Evolutionary conservation across 2,329 filamentous ascomycete genomes (phyloP).

Genomic region (Penicillium nordicum): DNA sequence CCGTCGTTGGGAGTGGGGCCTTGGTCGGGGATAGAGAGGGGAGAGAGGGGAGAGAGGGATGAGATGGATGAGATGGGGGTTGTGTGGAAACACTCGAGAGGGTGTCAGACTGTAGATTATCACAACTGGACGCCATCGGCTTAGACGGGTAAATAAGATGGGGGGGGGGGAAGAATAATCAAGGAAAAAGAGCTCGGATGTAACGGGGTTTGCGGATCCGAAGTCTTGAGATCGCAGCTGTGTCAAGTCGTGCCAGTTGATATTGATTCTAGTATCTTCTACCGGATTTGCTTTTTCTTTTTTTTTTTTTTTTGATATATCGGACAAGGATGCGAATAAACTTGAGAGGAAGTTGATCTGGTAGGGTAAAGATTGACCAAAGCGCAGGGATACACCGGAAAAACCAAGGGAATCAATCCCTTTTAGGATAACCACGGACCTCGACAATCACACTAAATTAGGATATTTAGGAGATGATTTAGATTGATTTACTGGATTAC

Average conservation of each 20-base stretch:
- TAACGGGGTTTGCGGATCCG: slow-evolving; percentile 27
- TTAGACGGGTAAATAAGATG: slow-evolving; percentile 20
- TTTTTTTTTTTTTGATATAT: neutral
- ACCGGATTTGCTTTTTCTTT: neutral
- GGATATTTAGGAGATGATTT: neutral
- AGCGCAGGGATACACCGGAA: neutral
- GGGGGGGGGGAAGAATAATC: neutral
- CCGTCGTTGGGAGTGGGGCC: slow-evolving; percentile 29
- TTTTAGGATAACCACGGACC: neutral
- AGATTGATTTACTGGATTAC: neutral
- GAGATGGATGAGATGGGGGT: neutral
- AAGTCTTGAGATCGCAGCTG: slow-evolving; percentile 2
- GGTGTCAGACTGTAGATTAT: slow-evolving; percentile 18
- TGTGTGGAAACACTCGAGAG: slow-evolving; percentile 11
- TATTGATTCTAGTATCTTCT: slow-evolving; percentile 8
- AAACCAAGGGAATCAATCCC: neutral
- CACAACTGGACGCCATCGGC: slow-evolving; percentile 22
- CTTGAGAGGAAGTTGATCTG: neutral
- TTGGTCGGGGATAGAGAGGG: slow-evolving; percentile 19
- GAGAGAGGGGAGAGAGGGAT: slow-evolving; percentile 6
- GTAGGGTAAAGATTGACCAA: neutral
- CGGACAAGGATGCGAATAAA: slow-evolving; percentile 1
- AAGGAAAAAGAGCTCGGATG: slow-evolving; percentile 25
- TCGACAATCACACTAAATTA: neutral
- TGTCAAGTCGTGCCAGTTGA: slow-evolving; percentile 6